Conservation (phyloP, 805 yeast genomes). For the Yamadazyma kitorensis region DNA sequence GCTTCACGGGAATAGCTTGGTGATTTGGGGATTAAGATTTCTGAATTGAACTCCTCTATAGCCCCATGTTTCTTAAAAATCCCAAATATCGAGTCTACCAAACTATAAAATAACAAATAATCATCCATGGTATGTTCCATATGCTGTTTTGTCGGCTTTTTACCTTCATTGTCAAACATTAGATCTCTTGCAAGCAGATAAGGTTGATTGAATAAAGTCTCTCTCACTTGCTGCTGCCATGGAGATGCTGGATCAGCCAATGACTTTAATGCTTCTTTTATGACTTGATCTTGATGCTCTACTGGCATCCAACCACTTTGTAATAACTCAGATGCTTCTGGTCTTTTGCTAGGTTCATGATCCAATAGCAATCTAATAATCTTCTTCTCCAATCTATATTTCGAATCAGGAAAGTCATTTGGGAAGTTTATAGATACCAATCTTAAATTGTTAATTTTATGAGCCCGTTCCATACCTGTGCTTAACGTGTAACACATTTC, state of each 20-base stretch:
- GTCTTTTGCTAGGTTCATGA: constrained; percentile 77
- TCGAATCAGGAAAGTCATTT: constrained; percentile 51
- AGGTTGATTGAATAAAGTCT: constrained; percentile 80
- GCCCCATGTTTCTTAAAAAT: constrained; percentile 86
- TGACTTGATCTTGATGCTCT: constrained; percentile 84
- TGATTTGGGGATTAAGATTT: constrained; percentile 74
- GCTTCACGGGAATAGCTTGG: constrained; percentile 60
- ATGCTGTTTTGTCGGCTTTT: constrained; percentile 21
- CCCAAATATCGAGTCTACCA: constrained; percentile 56
- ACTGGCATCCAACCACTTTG: constrained; percentile 84
- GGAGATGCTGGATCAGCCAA: constrained; percentile 88
- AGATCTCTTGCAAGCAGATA: constrained; percentile 82
- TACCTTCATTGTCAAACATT: constrained; percentile 60
- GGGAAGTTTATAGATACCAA: constrained; percentile 66
- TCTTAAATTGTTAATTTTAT: constrained; percentile 65
- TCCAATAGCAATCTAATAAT: constrained; percentile 67
- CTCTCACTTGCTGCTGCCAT: constrained; percentile 91
- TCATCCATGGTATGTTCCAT: constrained; percentile 35
- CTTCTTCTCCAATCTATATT: constrained; percentile 56
- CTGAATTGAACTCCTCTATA: constrained; percentile 66
- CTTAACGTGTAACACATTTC: constrained; percentile 84
- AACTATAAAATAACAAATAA: constrained; percentile 55
- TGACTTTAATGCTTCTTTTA: constrained; percentile 82
- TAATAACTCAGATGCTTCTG: constrained; percentile 72
- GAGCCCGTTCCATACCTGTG: constrained; percentile 94